Evolutionary conservation across 306 rosid species (phyloP).

Genomic region (Oemleria cerasiformis): DNA sequence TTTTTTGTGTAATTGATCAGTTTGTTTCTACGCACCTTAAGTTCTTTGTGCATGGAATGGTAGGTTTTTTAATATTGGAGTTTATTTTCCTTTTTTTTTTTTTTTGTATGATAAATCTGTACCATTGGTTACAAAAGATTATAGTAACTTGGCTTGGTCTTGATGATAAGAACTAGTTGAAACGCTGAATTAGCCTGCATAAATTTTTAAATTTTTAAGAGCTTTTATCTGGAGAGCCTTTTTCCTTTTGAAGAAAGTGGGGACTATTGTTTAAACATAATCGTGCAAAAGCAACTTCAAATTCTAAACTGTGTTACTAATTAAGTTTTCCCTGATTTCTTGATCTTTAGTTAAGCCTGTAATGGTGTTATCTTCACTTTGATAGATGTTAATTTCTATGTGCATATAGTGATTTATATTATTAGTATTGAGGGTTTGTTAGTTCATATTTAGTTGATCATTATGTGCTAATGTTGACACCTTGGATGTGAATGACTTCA

Average conservation of each 20-base stretch:
- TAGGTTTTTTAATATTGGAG: background rate
- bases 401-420: background rate
- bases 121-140: background rate
- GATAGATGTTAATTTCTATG: background rate
- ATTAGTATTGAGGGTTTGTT: background rate
- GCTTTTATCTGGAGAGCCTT: background rate
- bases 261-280: background rate
- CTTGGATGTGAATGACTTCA: conserved; percentile 31
- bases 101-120: too few species aligned
- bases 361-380: background rate
- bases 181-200: background rate
- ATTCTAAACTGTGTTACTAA: too few species aligned
- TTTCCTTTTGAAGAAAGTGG: background rate
- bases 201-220: too few species aligned
- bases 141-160: background rate
- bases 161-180: background rate
- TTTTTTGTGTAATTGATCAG: background rate
- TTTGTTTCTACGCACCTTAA: background rate
- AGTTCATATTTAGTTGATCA: background rate
- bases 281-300: background rate
- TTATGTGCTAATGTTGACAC: background rate
- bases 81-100: background rate
- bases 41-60: too few species aligned
- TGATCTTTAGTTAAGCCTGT: background rate
- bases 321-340: background rate